phyloP scores from a whole-genome alignment of 2,329 filamentous ascomycete species.

The Epichloe sibirici region DNA sequence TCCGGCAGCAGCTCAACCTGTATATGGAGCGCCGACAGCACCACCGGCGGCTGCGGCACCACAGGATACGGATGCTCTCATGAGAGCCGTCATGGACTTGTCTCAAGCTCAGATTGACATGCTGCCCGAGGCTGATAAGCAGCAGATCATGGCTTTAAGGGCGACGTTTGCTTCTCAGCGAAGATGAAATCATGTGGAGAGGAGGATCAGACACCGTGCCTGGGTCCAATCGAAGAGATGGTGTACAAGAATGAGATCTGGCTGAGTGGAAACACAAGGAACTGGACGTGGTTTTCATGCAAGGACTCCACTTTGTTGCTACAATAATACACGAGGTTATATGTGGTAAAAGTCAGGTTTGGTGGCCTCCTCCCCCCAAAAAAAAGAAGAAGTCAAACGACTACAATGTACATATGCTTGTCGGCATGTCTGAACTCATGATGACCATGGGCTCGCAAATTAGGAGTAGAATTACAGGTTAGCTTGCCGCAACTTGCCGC shows the following conservation, averaged over 20 bases:
- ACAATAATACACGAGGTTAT: background rate
- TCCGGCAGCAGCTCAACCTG: constrained; percentile 23
- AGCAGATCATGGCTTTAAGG: constrained; percentile 68
- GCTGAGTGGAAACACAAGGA: background rate
- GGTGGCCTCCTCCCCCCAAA: background rate
- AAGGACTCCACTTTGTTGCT: background rate
- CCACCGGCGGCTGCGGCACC: constrained; percentile 21
- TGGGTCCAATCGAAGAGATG: background rate
- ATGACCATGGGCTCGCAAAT: background rate
- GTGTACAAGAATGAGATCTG: background rate
- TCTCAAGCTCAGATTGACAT: constrained; percentile 69
- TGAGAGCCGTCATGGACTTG: constrained; percentile 71
- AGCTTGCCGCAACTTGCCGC: background rate
- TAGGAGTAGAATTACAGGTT: background rate
- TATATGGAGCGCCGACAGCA: constrained; percentile 22
- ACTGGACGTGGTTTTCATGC: background rate
- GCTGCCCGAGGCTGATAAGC: constrained; percentile 60
- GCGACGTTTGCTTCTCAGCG: constrained; percentile 42
- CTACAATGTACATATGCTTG: background rate
- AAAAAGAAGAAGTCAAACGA: background rate
- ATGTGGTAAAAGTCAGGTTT: background rate
- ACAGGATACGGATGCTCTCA: constrained; percentile 57
- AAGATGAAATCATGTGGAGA: constrained; percentile 11
- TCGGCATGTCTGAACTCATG: background rate
- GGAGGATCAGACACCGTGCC: background rate